Evolutionary conservation across 305 asterid species (phyloP).

Genomic region (Plantago rigida): DNA sequence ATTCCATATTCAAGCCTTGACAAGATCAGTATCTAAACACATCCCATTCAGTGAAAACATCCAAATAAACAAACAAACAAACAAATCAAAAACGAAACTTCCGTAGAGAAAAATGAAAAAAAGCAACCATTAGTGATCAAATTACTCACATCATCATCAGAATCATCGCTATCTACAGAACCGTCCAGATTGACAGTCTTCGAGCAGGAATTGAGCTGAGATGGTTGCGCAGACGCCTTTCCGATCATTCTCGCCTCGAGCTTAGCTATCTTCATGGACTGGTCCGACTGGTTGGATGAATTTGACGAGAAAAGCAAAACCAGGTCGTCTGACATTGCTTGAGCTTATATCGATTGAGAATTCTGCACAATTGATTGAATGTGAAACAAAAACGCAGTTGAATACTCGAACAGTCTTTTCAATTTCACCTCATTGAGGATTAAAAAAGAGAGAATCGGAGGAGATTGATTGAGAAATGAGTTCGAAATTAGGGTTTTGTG

Average conservation of each 20-base stretch:
- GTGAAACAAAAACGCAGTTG: slow-evolving; percentile 5
- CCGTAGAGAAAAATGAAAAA: not conserved
- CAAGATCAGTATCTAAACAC: not conserved
- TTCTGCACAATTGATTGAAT: slow-evolving; percentile 24
- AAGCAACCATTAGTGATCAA: slow-evolving; percentile 6
- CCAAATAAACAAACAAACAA: not conserved
- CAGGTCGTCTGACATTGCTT: slow-evolving; percentile 75
- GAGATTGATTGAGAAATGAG: not conserved
- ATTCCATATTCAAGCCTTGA: slow-evolving; percentile 6
- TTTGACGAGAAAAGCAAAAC: slow-evolving; percentile 68
- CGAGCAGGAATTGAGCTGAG: slow-evolving; percentile 50
- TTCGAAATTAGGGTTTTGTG: not conserved
- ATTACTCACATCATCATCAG: slow-evolving; percentile 75
- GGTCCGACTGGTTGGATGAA: slow-evolving; percentile 91
- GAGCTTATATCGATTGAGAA: slow-evolving; percentile 22
- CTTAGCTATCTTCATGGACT: slow-evolving; percentile 67
- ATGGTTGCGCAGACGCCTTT: slow-evolving; percentile 45
- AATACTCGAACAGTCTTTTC: not conserved
- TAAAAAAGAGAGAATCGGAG: too few relatives aligned
- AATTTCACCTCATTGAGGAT: not conserved
- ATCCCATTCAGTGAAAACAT: slow-evolving; percentile 4
- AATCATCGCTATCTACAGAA: slow-evolving; percentile 57
- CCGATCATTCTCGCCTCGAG: slow-evolving; percentile 92
- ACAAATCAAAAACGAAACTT: slow-evolving; percentile 2
- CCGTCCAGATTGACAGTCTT: slow-evolving; percentile 38